Evolutionary conservation across 805 yeast species (phyloP).

Genomic region (Wickerhamiella sergipiensis): DNA sequence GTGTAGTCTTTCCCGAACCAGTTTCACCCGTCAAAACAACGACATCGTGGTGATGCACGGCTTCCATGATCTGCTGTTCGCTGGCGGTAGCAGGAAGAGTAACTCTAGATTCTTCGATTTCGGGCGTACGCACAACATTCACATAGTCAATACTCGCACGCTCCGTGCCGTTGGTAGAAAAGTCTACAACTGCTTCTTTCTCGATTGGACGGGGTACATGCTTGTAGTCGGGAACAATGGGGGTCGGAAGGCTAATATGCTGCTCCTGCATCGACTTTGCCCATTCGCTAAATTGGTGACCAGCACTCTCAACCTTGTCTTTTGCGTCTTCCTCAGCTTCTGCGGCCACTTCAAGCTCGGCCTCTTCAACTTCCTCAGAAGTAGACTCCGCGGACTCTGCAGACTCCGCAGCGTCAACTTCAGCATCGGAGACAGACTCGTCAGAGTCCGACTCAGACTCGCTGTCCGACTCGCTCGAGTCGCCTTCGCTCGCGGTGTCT

Average conservation of each 20-base stretch:
- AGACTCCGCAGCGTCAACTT: neutral
- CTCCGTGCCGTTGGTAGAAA: constrained; percentile 7
- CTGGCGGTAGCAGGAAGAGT: constrained; percentile 79
- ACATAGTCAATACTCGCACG: constrained; percentile 46
- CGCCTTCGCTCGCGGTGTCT: neutral
- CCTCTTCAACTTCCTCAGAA: constrained; percentile 38
- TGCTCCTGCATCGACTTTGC: constrained; percentile 59
- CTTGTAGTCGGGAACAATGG: constrained; percentile 36
- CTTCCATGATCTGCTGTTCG: constrained; percentile 92
- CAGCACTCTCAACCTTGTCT: constrained; percentile 30
- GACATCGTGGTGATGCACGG: constrained; percentile 81
- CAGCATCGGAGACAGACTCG: neutral
- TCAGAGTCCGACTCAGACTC: neutral
- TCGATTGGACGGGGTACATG: constrained; percentile 59
- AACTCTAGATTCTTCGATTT: constrained; percentile 53
- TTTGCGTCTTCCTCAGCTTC: constrained; percentile 26
- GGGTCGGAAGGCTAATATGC: constrained; percentile 46
- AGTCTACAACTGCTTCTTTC: constrained; percentile 40
- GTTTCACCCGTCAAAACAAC: constrained; percentile 93
- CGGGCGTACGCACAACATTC: constrained; percentile 48
- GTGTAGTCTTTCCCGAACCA: constrained; percentile 97
- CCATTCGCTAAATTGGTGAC: constrained; percentile 73
- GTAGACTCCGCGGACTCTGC: no score
- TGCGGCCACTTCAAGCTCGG: constrained; percentile 21
- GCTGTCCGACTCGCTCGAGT: neutral